phyloP scores from a whole-genome alignment of 2,329 filamentous ascomycete species.

The Nigrospora sphaerica region DNA sequence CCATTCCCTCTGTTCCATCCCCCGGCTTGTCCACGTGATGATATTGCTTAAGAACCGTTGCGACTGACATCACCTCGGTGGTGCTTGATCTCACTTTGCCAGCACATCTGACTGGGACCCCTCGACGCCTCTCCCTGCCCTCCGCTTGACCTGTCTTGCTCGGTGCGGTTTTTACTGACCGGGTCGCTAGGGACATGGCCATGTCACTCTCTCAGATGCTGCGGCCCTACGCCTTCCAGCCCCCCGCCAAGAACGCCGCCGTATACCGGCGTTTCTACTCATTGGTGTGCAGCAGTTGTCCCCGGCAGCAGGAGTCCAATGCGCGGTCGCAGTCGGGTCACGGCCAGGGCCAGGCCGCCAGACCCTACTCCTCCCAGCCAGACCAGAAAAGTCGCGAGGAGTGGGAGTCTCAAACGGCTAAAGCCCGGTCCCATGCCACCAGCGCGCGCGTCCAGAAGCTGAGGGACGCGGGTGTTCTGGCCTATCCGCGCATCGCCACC shows the following conservation, averaged over 20 bases:
- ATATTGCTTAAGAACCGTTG: slow-evolving; percentile 50
- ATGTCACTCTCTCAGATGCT: slow-evolving; percentile 40
- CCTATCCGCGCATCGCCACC: slow-evolving; percentile 47
- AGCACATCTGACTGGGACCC: slow-evolving; percentile 32
- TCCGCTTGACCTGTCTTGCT: not conserved
- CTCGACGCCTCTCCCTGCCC: not conserved
- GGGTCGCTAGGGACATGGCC: not conserved
- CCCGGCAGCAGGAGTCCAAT: slow-evolving; percentile 13
- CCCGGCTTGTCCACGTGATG: slow-evolving; percentile 30
- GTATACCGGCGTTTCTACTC: slow-evolving; percentile 44
- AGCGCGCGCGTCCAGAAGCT: slow-evolving; percentile 43
- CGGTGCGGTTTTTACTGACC: not conserved
- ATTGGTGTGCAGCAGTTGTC: slow-evolving; percentile 14
- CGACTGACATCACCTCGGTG: slow-evolving; percentile 43
- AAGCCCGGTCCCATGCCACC: slow-evolving; percentile 3
- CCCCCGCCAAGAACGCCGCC: slow-evolving; percentile 25
- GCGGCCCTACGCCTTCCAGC: slow-evolving; percentile 45
- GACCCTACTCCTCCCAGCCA: no score
- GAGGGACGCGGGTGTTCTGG: slow-evolving; percentile 36
- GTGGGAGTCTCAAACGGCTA: not conserved
- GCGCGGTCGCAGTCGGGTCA: no score
- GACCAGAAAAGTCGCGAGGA: not conserved
- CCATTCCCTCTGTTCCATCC: not conserved
- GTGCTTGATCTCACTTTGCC: slow-evolving; percentile 47
- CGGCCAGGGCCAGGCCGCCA: no score